phyloP scores from a whole-genome alignment of 2,329 filamentous ascomycete species.

The Pleoardoris graminearum region DNA sequence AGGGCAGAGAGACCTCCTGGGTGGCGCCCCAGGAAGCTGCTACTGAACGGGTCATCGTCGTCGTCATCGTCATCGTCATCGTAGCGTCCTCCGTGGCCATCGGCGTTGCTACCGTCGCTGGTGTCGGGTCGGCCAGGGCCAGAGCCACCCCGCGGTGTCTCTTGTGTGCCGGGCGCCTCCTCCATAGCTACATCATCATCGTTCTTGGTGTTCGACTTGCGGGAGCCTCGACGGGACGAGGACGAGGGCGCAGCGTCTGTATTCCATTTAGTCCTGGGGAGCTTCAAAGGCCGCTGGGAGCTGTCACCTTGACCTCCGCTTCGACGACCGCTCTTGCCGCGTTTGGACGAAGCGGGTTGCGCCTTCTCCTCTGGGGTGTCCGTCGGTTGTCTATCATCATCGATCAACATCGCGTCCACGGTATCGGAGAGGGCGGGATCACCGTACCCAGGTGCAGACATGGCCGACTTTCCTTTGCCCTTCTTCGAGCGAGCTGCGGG shows the following conservation, averaged over 20 bases:
- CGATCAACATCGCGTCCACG: conserved; percentile 23
- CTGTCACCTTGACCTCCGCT: conserved; percentile 60
- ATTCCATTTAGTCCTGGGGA: conserved; percentile 26
- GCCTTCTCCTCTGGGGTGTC: conserved; percentile 66
- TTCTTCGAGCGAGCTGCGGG: conserved; percentile 58
- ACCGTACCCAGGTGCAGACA: conserved; percentile 72
- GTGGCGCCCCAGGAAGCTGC: conserved; percentile 67
- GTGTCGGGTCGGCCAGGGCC: conserved; percentile 40
- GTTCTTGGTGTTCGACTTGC: conserved; percentile 43
- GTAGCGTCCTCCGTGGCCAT: conserved; percentile 60
- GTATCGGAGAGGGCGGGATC: conserved; percentile 5
- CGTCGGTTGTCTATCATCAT: conserved; percentile 59
- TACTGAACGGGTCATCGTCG: conserved; percentile 62
- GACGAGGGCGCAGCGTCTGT: conserved; percentile 33
- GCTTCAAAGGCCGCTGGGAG: conserved; percentile 20
- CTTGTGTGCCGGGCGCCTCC: conserved; percentile 63
- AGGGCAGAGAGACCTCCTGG: conserved; percentile 72
- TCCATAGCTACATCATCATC: conserved; percentile 73
- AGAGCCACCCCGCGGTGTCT: conserved; percentile 32
- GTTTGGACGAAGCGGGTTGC: conserved; percentile 64
- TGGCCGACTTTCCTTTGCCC: conserved; percentile 64
- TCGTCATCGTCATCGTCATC: conserved; percentile 58
- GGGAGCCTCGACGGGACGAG: conserved; percentile 34
- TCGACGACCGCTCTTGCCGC: conserved; percentile 76
- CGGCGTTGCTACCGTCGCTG: conserved; percentile 66